A percentile compares a stretch with the other conserved stretches of the same genome.
These are phyloP conservation scores for Magnaporthiopsis poae DNA, from an alignment of 2,329 filamentous ascomycete species.

Conservation along the genomic window DNA sequence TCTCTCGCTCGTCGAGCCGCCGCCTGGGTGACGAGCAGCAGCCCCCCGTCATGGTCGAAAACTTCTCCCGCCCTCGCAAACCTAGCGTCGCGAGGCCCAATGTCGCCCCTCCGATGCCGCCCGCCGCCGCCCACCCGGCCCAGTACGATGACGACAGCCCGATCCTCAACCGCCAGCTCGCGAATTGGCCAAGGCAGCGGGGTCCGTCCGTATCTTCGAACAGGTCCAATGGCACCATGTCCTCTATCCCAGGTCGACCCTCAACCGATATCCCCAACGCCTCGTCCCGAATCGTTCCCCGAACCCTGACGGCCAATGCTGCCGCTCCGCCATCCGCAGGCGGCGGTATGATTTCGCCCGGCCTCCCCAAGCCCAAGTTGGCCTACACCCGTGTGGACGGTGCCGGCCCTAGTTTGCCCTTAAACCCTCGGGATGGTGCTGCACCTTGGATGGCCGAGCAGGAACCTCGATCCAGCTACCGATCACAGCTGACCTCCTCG, in stretches of 20 bases:
- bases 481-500: conserved; percentile 45
- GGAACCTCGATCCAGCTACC: conserved; percentile 45
- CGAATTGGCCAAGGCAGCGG: conserved; percentile 30
- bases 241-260: conserved; percentile 31
- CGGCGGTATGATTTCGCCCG: conserved; percentile 12
- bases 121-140: background rate
- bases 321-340: conserved; percentile 12
- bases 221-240: conserved; percentile 35
- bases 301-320: conserved; percentile 10
- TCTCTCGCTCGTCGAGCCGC: conserved; percentile 6
- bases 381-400: conserved; percentile 26
- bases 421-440: conserved; percentile 1
- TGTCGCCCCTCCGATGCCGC: background rate
- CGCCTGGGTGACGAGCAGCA: background rate
- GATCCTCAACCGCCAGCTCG: conserved; percentile 11
- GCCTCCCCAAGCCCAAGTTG: conserved; percentile 20
- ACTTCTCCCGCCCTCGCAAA: conserved; percentile 52
- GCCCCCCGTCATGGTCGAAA: conserved; percentile 33
- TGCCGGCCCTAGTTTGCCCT: background rate
- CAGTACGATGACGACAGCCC: conserved; percentile 17
- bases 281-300: conserved; percentile 12
- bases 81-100: conserved; percentile 30
- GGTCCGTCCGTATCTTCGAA: conserved; percentile 39
- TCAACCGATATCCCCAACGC: conserved; percentile 28
- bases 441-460: conserved; percentile 39